Evolutionary conservation across 2,329 filamentous ascomycete species (phyloP).

Genomic region (Fusarium austroafricanum): DNA sequence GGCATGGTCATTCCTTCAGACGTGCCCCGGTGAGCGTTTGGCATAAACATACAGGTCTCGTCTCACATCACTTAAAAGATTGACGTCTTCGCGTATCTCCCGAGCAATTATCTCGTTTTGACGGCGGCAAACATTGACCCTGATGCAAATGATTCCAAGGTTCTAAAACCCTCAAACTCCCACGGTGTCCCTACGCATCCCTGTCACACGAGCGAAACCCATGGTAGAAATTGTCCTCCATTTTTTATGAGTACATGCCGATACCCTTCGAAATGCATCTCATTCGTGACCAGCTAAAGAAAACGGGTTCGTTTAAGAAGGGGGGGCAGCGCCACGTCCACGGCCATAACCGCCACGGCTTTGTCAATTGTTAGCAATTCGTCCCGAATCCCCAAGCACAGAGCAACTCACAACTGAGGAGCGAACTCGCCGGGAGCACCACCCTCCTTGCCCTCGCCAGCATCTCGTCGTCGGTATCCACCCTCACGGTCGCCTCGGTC

Average conservation of each 20-base stretch:
- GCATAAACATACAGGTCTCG: conserved; percentile 28
- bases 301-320: conserved; percentile 65
- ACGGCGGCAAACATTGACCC: conserved; percentile 56
- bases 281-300: conserved; percentile 58
- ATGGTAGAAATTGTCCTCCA: conserved; percentile 56
- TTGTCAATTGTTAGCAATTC: conserved; percentile 51
- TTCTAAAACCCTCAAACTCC: conserved; percentile 61
- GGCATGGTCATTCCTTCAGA: conserved; percentile 24
- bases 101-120: conserved; percentile 50
- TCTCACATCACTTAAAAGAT: conserved; percentile 43
- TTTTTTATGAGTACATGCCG: conserved; percentile 63
- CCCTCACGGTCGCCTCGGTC: conserved; percentile 86
- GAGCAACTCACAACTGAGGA: conserved; percentile 80
- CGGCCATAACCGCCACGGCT: conserved; percentile 90
- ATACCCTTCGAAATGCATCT: conserved; percentile 57
- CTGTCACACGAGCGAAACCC: conserved; percentile 55
- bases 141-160: conserved; percentile 63
- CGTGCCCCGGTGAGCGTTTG: conserved; percentile 22
- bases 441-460: conserved; percentile 88
- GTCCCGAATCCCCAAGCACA: neutral
- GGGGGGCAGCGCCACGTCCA: conserved; percentile 82
- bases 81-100: conserved; percentile 46
- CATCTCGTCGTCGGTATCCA: conserved; percentile 91
- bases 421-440: conserved; percentile 92
- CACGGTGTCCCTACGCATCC: conserved; percentile 56